phyloP scores from a whole-genome alignment of 2,329 filamentous ascomycete genomes.

The Hypoxylon sp. region DNA sequence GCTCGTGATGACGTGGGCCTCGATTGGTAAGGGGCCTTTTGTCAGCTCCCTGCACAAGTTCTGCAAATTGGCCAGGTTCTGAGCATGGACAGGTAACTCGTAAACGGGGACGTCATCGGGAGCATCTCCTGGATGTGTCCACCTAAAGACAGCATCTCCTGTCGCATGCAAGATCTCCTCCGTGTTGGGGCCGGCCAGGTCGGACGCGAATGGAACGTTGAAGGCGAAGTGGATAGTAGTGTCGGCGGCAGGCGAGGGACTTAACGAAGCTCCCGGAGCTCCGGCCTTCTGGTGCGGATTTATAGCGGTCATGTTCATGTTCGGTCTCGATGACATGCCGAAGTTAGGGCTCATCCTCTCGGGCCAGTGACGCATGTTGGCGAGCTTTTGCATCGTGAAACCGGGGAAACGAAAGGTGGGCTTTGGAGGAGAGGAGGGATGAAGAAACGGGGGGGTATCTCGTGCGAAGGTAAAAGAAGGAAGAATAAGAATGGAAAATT shows the following conservation, averaged over 20 bases:
- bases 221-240: conserved; percentile 92
- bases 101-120: conserved; percentile 87
- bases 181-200: conserved; percentile 90
- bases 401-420: conserved; percentile 38
- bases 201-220: conserved; percentile 96
- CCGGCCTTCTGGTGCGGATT: conserved; percentile 72
- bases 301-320: conserved; percentile 69
- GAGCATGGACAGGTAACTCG: conserved; percentile 90
- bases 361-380: conserved; percentile 80
- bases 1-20: conserved; percentile 87
- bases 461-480: conserved; percentile 43
- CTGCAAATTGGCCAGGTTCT: conserved; percentile 85
- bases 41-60: conserved; percentile 87
- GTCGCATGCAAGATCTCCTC: conserved; percentile 97
- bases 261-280: conserved; percentile 67
- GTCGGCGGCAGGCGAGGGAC: conserved; percentile 80
- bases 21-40: conserved; percentile 77
- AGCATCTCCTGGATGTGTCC: conserved; percentile 92
- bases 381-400: conserved; percentile 77
- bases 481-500: conserved; percentile 46
- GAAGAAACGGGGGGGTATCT: conserved; percentile 48
- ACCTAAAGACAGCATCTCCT: conserved; percentile 86
- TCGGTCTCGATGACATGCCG: conserved; percentile 71
- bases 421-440: conserved; percentile 39
- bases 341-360: conserved; percentile 79